Evolutionary conservation across 2,329 filamentous ascomycete genomes (phyloP), one percentile per base, ranked within the genome.

Genomic region (Niveomyces coronatus): DNA sequence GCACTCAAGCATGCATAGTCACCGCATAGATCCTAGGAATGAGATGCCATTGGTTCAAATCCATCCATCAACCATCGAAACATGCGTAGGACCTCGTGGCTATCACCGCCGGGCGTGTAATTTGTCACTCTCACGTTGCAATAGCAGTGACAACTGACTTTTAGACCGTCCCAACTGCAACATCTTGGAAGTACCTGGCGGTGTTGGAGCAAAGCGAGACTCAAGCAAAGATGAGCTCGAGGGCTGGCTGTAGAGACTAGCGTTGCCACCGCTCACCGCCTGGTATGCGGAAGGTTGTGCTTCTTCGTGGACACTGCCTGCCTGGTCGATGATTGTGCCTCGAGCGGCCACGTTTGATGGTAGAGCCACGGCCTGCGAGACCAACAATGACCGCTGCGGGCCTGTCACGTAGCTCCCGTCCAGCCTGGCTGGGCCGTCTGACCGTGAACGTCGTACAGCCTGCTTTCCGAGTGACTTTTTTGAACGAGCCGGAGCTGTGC

Each of bases 131-230:
- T 72, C 71, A 24, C 68, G 65, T 46, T 76, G 70, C 15, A 79
- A 58, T 1, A 79, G 58, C 4, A 79, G 56, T 9, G 68, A 70
- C 19, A 79, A 58, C 50, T 79, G 73, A 47, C 74, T 78, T 53
- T 69, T 75, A n/a, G 73, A 71, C 41, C 72, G 62, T n/a, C 63
- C 71, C 34, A 78, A 57, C 4, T 68, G 70, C 7, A 72, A 60
- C 11, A 55, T 55, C 18, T 65, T 56, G 11, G 61, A 57, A 9
- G 60, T 53, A 30, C 60, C 68, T 4, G 68, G 70, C 39, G 63
- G 64, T 1, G 70, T 74, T 17, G 71, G 71, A 4, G 61, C 63
- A 40, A 73, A 64, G 16, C 58, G 50, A 8, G 61, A 58, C 18
- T 60, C 58, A 7, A 55, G 49, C 14, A 58, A 45, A 10, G 53